These are phyloP conservation scores for Leishmania aethiopica DNA, from an alignment of 208 protist genomes.

Conservation along the genomic window DNA sequence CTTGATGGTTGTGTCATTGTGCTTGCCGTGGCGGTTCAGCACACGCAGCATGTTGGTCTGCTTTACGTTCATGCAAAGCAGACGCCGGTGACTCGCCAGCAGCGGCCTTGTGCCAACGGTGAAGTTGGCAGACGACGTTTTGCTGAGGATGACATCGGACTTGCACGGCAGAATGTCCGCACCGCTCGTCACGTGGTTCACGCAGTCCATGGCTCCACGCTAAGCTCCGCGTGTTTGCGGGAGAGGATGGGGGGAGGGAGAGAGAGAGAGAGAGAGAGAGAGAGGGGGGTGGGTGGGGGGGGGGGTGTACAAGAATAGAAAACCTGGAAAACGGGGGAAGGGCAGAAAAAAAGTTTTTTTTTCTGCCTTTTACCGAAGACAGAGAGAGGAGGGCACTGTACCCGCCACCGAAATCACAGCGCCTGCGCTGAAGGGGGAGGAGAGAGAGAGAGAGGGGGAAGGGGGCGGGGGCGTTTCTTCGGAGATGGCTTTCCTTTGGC, in stretches of 20 bases:
- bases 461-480: too few relatives aligned
- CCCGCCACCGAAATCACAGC: neutral
- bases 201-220: constrained; percentile 55
- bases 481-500: neutral
- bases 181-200: constrained; percentile 64
- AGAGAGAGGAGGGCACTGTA: neutral
- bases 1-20: constrained; percentile 61
- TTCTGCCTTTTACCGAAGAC: neutral
- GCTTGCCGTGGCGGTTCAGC: constrained; percentile 73
- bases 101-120: constrained; percentile 44
- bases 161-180: constrained; percentile 60
- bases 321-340: too few relatives aligned
- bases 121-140: constrained; percentile 64
- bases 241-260: neutral
- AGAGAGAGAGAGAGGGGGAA: too few relatives aligned
- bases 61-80: constrained; percentile 87
- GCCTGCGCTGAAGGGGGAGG: neutral
- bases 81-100: constrained; percentile 62
- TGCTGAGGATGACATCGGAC: constrained; percentile 70
- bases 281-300: neutral
- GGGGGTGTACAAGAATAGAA: too few relatives aligned
- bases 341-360: neutral
- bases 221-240: constrained; percentile 1
- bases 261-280: neutral
- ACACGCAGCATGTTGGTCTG: constrained; percentile 80